A percentile compares a stretch with the other conserved stretches of the same genome.
Conservation (phyloP, 2,329 filamentous ascomycete genomes). For the Sporothrix dimorphospora region DNA sequence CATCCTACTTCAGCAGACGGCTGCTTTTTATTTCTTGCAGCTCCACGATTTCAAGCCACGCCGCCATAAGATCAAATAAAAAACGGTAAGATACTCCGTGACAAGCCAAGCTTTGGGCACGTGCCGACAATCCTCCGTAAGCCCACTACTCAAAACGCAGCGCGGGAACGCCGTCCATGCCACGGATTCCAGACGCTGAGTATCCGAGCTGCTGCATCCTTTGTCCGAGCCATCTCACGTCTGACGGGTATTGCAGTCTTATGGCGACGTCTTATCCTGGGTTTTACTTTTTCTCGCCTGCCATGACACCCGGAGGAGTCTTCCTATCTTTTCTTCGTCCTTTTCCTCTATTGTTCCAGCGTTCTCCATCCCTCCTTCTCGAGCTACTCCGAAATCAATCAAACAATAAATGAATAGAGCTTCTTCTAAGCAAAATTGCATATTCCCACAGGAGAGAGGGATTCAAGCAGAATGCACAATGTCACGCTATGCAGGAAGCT, state of each 20-base stretch:
- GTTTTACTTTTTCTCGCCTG: not conserved
- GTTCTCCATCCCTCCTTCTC: not conserved
- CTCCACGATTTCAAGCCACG: not conserved
- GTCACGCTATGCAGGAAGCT: not conserved
- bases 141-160: not conserved
- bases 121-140: not conserved
- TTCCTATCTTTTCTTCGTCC: not conserved
- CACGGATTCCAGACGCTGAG: not conserved
- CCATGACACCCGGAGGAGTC: not conserved
- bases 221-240: not conserved
- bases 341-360: not conserved
- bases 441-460: not conserved
- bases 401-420: not conserved
- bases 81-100: not conserved
- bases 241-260: not conserved
- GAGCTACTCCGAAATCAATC: not conserved
- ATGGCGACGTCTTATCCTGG: not conserved
- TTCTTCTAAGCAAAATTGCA: not conserved
- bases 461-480: not conserved
- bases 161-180: not conserved
- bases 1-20: not conserved
- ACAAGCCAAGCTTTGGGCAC: constrained; percentile 9
- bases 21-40: not conserved
- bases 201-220: not conserved
- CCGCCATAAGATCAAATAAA: not conserved